phyloP scores from a whole-genome alignment of 2,329 filamentous ascomycete genomes.

The Pseudocercospora crystallina region DNA sequence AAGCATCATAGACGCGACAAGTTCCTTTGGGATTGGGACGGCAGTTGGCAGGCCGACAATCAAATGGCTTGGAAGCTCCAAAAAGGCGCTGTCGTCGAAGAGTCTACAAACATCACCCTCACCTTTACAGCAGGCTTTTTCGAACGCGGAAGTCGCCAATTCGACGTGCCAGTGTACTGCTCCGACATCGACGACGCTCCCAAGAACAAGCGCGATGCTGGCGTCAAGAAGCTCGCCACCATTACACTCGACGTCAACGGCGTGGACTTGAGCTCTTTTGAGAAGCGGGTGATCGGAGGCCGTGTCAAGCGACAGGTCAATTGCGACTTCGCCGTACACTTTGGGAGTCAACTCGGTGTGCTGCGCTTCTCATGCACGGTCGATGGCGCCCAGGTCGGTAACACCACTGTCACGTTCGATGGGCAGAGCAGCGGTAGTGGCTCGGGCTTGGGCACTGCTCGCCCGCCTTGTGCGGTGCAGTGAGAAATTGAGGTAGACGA shows the following conservation, averaged over 20 bases:
- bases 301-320: background rate
- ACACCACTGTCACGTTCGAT: constrained; percentile 5
- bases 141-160: background rate
- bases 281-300: background rate
- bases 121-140: too few relatives aligned
- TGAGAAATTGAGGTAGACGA: background rate
- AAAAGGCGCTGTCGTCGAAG: constrained; percentile 19
- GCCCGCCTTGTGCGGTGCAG: constrained; percentile 5
- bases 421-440: background rate
- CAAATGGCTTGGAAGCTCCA: constrained; percentile 10
- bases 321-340: background rate
- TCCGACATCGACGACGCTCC: constrained; percentile 9
- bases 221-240: constrained; percentile 7
- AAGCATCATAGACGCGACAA: constrained; percentile 1
- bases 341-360: constrained; percentile 11
- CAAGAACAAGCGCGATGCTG: background rate
- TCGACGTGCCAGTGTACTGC: constrained; percentile 4
- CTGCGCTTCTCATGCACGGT: constrained; percentile 5
- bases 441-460: background rate
- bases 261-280: constrained; percentile 1
- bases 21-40: constrained; percentile 1
- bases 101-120: constrained; percentile 7
- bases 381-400: constrained; percentile 4
- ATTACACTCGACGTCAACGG: constrained; percentile 5
- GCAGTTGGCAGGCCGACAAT: background rate